phyloP scores from a whole-genome alignment of 129 eudicot genomes.

The Flaveria brownii region DNA sequence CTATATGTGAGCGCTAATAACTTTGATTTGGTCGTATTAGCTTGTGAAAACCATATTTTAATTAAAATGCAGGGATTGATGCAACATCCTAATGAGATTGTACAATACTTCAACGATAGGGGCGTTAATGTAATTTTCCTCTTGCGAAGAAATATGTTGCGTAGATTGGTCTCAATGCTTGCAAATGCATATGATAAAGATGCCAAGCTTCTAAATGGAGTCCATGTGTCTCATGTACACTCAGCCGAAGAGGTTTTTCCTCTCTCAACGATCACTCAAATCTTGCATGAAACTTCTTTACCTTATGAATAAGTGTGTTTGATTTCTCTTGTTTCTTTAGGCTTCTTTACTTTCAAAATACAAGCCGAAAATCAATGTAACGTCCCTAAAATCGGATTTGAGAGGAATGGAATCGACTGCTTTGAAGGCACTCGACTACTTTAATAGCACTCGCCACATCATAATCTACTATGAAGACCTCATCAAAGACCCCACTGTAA shows the following conservation, averaged over 20 bases:
- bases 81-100: conserved; percentile 58
- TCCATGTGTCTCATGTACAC: conserved; percentile 88
- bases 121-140: conserved; percentile 68
- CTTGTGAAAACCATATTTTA: neutral
- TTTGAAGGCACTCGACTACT: conserved; percentile 60
- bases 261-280: neutral
- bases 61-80: conserved; percentile 55
- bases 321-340: conserved; percentile 33
- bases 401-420: conserved; percentile 67
- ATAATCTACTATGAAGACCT: conserved; percentile 84
- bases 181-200: conserved; percentile 71
- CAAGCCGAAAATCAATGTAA: conserved; percentile 67
- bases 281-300: neutral
- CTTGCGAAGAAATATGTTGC: conserved; percentile 66
- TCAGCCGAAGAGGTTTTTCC: conserved; percentile 62
- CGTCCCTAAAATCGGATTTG: conserved; percentile 58
- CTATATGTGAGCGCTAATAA: neutral
- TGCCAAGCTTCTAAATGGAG: conserved; percentile 68
- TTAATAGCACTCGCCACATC: conserved; percentile 68
- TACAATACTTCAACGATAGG: conserved; percentile 57
- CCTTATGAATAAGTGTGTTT: neutral
- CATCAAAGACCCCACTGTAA: conserved; percentile 66
- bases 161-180: conserved; percentile 71
- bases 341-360: conserved; percentile 78
- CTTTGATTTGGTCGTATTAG: neutral